These are phyloP conservation scores for Intubia oerlemansii DNA, from an alignment of 2,329 filamentous ascomycete species.

Conservation along the genomic window DNA sequence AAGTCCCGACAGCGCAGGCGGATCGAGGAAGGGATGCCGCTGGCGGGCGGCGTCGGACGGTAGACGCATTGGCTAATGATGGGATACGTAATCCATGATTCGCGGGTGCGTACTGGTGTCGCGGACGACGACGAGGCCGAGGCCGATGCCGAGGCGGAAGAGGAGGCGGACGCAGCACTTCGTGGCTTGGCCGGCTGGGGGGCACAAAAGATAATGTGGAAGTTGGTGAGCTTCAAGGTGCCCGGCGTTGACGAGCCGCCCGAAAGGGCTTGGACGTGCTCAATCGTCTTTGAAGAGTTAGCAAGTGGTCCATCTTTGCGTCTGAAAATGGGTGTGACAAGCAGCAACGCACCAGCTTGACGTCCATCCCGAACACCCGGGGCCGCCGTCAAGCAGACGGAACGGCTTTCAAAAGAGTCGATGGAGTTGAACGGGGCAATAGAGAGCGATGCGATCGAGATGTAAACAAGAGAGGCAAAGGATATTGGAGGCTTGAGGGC, in stretches of 20 bases:
- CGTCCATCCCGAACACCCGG: conserved; percentile 8
- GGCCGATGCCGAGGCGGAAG: too few relatives aligned
- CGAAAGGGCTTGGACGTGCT: conserved; percentile 39
- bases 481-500: too few relatives aligned
- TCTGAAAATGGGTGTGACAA: too few relatives aligned
- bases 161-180: too few relatives aligned
- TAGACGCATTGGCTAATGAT: conserved; percentile 69
- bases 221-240: conserved; percentile 38
- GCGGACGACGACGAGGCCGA: too few relatives aligned
- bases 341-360: conserved; percentile 10
- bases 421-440: too few relatives aligned
- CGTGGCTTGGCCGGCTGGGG: conserved; percentile 10
- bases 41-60: conserved; percentile 47
- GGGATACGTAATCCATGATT: conserved; percentile 88
- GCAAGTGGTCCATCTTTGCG: too few relatives aligned
- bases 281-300: too few relatives aligned
- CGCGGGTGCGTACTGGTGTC: conserved; percentile 19
- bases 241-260: conserved; percentile 34
- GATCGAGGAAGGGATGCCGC: conserved; percentile 58
- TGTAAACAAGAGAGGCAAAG: too few relatives aligned
- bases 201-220: conserved; percentile 34
- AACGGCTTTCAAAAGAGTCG: too few relatives aligned
- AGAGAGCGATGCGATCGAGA: too few relatives aligned
- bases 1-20: conserved; percentile 84
- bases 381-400: conserved; percentile 3